Evolutionary conservation across 139 green algal species (phyloP).

Genomic region (Chlamydomonas sp.): DNA sequence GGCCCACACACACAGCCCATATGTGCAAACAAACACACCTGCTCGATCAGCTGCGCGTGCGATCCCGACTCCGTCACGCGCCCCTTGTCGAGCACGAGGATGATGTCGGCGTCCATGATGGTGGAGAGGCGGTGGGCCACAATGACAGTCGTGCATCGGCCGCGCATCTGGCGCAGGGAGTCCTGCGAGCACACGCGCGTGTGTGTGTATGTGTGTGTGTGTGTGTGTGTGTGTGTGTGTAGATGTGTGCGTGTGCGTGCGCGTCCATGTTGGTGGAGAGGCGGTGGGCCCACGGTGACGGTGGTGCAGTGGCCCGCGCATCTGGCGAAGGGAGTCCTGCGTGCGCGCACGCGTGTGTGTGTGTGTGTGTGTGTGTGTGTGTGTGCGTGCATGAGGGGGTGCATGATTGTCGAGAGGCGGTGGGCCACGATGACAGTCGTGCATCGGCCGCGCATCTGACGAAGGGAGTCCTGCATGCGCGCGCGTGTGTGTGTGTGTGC

Average conservation of each 20-base stretch:
- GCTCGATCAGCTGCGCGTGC: slow-evolving; percentile 66
- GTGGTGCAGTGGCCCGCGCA: too few species aligned
- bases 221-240: too few species aligned
- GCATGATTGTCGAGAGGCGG: slow-evolving; percentile 73
- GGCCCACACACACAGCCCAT: too few species aligned
- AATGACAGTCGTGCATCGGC: slow-evolving; percentile 62
- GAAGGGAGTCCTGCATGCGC: slow-evolving; percentile 41
- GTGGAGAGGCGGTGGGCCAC: slow-evolving; percentile 85
- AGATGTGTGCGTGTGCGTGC: too few species aligned
- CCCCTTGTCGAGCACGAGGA: slow-evolving; percentile 55
- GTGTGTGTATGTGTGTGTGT: too few species aligned
- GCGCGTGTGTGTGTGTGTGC: slow-evolving; percentile 54
- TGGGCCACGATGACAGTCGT: slow-evolving; percentile 87
- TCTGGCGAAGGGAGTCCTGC: too few species aligned
- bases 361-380: too few species aligned
- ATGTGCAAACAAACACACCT: too few species aligned
- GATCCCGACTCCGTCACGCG: slow-evolving; percentile 63
- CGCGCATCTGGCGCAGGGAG: slow-evolving; percentile 31
- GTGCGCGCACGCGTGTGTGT: too few species aligned
- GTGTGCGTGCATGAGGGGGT: slow-evolving; percentile 71
- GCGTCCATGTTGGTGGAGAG: too few species aligned
- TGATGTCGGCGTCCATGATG: slow-evolving; percentile 73
- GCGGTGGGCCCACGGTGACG: too few species aligned
- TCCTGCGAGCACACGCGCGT: slow-evolving; percentile 51
- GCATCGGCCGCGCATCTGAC: slow-evolving; percentile 28